Evolutionary conservation across 2,329 filamentous ascomycete genomes (phyloP), one percentile per base, ranked within the genome.

Genomic region (Alternaria alternata): DNA sequence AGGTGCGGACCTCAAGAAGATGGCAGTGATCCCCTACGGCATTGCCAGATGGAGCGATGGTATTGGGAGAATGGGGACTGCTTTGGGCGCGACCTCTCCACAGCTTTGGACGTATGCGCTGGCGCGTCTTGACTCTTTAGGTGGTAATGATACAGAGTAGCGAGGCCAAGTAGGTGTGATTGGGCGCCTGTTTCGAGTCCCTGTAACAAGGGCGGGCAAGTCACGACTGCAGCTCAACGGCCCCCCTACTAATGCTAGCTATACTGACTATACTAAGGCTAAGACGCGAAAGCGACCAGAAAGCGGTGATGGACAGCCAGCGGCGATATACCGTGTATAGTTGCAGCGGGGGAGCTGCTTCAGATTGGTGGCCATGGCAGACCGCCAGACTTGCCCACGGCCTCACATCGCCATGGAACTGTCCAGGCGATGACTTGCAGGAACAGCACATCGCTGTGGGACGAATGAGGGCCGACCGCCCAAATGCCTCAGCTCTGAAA

Each of bases 351-450:
- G 46, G 46, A 48, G 46, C 46, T 48, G 41, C 47, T 53, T 38
- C 39, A 57, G 48, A 62, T 57, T 59, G 57, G 53, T 59, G 55
- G 58, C 61, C 28, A 51, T 16, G 52, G 16, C 63, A 60, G 65
- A 67, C 65, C 63, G 65, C 63, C 60, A 61, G 53, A 51, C 28
- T 12, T 49, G 43, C 39, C 43, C 42, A 49, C 54, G 54, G 5
- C 39, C 41, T 51, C 41, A 51, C 22, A 42, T 39, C 24, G 46
- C 38, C 24, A 48, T 58, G 42, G 53, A 47, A 18, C 32, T 32
- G 54, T 46, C 54, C 59, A 51, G 55, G 51, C 61, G 46, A 67
- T 68, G 65, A 67, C 68, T 71, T 71, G 67, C 68, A 70, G 62
- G 57, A 62, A 58, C 69, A 68, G 67, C 66, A 65, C 61, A 63